phyloP scores from a whole-genome alignment of 495 filamentous ascomycete species.

The Penicillium roqueforti region DNA sequence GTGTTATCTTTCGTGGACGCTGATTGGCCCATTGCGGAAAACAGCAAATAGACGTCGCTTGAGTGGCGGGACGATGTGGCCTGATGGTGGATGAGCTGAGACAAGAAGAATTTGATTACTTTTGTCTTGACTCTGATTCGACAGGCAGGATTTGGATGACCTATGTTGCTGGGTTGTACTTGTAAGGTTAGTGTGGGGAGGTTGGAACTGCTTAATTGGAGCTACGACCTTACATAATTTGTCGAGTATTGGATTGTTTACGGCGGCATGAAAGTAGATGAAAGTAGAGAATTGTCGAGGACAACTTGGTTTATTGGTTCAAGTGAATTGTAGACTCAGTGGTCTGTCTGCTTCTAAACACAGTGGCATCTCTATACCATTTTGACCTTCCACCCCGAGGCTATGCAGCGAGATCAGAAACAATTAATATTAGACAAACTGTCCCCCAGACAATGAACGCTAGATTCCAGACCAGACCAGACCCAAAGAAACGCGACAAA shows the following conservation, averaged over 20 bases:
- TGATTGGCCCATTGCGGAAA: conserved; percentile 11
- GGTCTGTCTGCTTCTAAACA: not conserved
- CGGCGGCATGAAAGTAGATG: not conserved
- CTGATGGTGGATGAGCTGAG: not conserved
- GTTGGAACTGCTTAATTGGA: conserved; percentile 1
- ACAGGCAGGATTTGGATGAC: not conserved
- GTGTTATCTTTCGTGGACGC: not conserved
- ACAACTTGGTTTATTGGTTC: not conserved
- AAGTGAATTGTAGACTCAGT: not conserved
- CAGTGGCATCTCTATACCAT: not conserved
- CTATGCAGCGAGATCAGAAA: conserved; percentile 1
- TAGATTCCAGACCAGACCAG: conserved; percentile 5
- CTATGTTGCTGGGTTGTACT: not conserved
- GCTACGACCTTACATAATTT: not conserved
- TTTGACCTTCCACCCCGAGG: not conserved
- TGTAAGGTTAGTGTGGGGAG: not conserved
- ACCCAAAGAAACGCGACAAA: conserved; percentile 1
- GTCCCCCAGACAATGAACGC: conserved; percentile 2
- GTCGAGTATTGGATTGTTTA: not conserved
- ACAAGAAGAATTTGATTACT: conserved; percentile 3
- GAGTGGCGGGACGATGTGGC: not conserved
- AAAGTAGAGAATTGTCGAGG: not conserved
- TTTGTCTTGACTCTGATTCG: conserved; percentile 11
- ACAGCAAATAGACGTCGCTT: conserved; percentile 4
- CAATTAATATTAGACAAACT: conserved; percentile 12